Percentiles rank a stretch among this genome's conserved stretches.
Conservation (phyloP, 108 stramenopile species). For the Stephanodiscus triporus region DNA sequence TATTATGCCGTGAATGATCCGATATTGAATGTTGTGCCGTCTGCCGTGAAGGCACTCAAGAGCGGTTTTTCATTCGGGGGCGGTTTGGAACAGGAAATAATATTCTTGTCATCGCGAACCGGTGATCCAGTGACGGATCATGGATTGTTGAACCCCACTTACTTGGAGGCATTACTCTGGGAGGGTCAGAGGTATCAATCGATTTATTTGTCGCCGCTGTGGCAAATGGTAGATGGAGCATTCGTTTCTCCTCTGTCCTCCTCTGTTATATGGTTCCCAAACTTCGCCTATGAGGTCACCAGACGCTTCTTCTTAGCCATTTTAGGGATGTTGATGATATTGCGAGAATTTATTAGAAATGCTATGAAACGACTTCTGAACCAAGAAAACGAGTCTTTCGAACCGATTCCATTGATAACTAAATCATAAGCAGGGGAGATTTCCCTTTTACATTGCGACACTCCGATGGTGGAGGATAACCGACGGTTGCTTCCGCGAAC, state of each 20-base stretch:
- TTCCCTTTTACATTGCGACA: too few species aligned
- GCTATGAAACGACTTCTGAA: constrained; percentile 9
- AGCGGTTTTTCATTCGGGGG: constrained; percentile 63
- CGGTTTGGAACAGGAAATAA: constrained; percentile 49
- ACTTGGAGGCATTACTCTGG: constrained; percentile 77
- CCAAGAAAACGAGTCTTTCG: constrained; percentile 19
- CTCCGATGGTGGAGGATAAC: too few species aligned
- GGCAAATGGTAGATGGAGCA: constrained; percentile 32
- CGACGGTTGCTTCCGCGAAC: too few species aligned
- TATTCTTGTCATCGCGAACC: constrained; percentile 45
- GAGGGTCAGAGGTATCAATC: constrained; percentile 83
- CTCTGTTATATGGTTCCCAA: constrained; percentile 42
- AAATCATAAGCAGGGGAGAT: too few species aligned
- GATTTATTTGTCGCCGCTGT: constrained; percentile 42
- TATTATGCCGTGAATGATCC: constrained; percentile 92
- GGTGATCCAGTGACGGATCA: constrained; percentile 86
- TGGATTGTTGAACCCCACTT: constrained; percentile 77
- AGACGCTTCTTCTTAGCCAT: constrained; percentile 22
- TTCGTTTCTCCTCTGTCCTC: constrained; percentile 50
- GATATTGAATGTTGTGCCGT: constrained; percentile 75
- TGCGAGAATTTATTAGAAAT: constrained; percentile 28
- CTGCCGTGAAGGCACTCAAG: constrained; percentile 70
- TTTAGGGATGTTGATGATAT: constrained; percentile 16
- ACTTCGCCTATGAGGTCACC: constrained; percentile 47
- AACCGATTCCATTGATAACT: constrained; percentile 18